Evolutionary conservation across 164 flowering plant genomes (phyloP).

Genomic region (Berberis vulgaris): DNA sequence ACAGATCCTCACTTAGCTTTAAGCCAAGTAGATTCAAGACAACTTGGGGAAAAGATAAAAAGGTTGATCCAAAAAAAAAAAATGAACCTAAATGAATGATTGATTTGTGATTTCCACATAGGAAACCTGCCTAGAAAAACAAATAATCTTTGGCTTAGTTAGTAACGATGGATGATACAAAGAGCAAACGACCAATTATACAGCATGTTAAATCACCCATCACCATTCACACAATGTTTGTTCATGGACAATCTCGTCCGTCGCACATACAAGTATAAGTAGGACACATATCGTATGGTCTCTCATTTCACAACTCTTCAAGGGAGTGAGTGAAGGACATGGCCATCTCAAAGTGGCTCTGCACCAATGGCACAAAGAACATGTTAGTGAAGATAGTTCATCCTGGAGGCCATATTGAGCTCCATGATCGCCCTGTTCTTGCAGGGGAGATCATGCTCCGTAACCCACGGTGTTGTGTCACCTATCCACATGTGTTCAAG

Average conservation of each 20-base stretch:
- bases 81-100: too few species aligned
- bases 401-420: slow-evolving; percentile 58
- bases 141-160: neutral
- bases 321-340: neutral
- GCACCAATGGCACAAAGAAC: slow-evolving; percentile 32
- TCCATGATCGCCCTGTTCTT: slow-evolving; percentile 45
- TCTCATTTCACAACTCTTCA: neutral
- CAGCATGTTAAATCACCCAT: too few species aligned
- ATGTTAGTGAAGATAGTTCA: slow-evolving; percentile 49
- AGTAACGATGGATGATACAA: neutral
- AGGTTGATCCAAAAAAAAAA: too few species aligned
- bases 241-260: neutral
- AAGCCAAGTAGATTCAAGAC: too few species aligned
- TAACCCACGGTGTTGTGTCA: slow-evolving; percentile 51
- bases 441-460: slow-evolving; percentile 43
- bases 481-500: slow-evolving; percentile 40
- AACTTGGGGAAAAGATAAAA: too few species aligned
- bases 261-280: neutral
- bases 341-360: slow-evolving; percentile 37
- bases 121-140: too few species aligned
- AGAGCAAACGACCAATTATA: neutral
- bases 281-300: neutral
- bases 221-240: neutral
- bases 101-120: too few species aligned
- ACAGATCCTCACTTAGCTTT: too few species aligned